Percentiles rank a stretch among this genome's conserved stretches.
phyloP scores from a whole-genome alignment of 306 rosid genomes.

The Prosopis cineraria region DNA sequence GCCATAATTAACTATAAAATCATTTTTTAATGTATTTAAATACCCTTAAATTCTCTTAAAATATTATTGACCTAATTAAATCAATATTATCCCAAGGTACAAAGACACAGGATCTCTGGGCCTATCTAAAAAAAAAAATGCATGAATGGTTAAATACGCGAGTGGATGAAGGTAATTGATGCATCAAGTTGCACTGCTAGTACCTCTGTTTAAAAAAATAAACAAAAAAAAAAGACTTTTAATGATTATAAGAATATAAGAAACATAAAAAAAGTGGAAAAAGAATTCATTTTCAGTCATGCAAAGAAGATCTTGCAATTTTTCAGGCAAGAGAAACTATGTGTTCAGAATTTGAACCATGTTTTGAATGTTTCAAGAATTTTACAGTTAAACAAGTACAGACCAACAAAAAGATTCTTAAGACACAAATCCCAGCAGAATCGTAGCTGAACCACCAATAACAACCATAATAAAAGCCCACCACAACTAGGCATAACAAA shows the following conservation, averaged over 20 bases:
- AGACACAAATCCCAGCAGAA: background rate
- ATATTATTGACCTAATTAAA: too few species aligned
- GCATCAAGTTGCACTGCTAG: background rate
- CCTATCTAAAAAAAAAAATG: too few species aligned
- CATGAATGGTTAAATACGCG: background rate
- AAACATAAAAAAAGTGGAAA: background rate
- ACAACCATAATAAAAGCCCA: background rate
- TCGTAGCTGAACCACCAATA: conserved; percentile 4
- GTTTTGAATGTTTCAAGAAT: background rate
- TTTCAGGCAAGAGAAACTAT: background rate
- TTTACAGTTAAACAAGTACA: background rate
- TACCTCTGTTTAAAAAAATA: background rate
- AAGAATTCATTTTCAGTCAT: background rate
- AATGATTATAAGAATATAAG: background rate
- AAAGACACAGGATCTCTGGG: too few species aligned
- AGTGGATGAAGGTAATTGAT: background rate
- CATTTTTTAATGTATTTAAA: too few species aligned
- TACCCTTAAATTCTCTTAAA: too few species aligned
- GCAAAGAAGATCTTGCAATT: background rate
- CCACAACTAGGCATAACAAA: background rate
- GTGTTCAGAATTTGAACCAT: background rate
- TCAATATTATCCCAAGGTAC: too few species aligned
- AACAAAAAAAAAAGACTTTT: too few species aligned
- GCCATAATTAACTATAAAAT: too few species aligned
- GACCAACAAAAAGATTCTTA: background rate